Percentiles rank a stretch among this genome's conserved stretches.
phyloP scores from a whole-genome alignment of 2,329 filamentous ascomycete species.

The Uncinocarpus reesii region DNA sequence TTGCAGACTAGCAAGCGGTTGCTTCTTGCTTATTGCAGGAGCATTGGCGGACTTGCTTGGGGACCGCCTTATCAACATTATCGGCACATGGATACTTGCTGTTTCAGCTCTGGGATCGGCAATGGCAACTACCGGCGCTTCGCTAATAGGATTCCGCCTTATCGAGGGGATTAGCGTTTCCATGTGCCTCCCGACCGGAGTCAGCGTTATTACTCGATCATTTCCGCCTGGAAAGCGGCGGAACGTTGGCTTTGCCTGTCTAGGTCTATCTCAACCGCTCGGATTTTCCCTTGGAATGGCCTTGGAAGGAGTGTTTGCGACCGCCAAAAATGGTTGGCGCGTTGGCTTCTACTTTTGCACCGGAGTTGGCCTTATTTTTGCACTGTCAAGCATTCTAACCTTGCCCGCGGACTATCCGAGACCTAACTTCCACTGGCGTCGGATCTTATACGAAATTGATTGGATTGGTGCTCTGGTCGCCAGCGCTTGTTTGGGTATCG shows the following conservation, averaged over 20 bases:
- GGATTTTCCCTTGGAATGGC: constrained; percentile 42
- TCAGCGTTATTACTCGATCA: constrained; percentile 39
- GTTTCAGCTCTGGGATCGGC: constrained; percentile 36
- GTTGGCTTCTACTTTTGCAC: constrained; percentile 43
- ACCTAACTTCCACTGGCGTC: constrained; percentile 9
- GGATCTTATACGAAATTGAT: constrained; percentile 36
- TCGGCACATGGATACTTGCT: constrained; percentile 35
- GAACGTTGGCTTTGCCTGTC: constrained; percentile 42
- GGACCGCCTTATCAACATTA: constrained; percentile 36
- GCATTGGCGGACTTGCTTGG: constrained; percentile 43
- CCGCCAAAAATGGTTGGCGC: constrained; percentile 43
- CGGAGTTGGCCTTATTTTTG: constrained; percentile 26
- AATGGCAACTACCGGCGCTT: constrained; percentile 26
- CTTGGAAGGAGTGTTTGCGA: constrained; percentile 42
- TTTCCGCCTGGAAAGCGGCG: constrained; percentile 37
- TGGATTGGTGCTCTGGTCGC: constrained; percentile 44
- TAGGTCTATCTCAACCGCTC: constrained; percentile 41
- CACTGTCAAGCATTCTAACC: constrained; percentile 5
- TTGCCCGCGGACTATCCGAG: constrained; percentile 8
- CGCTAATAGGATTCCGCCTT: constrained; percentile 39
- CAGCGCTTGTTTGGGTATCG: constrained; percentile 39
- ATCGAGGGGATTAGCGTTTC: constrained; percentile 38
- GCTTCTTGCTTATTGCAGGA: constrained; percentile 40
- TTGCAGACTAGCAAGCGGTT: constrained; percentile 29
- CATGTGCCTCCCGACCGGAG: constrained; percentile 38